Base-by-base conservation (phyloP, 768 basidiomycete genomes). In the Trametes cubensis region DNA sequence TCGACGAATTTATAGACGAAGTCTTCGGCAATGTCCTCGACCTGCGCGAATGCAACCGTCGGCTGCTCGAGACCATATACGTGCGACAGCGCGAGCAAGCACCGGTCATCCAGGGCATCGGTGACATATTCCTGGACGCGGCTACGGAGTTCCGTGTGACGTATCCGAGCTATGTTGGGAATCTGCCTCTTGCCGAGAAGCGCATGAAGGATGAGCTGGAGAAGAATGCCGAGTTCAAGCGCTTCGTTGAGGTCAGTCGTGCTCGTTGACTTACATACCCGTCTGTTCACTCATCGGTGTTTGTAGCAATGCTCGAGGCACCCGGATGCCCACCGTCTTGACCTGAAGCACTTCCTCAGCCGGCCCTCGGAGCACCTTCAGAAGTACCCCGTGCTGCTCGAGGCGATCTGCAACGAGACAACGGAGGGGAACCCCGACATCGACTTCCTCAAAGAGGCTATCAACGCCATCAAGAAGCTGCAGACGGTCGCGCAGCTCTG, bases 21-120 rank as follows among this genome's bases (percentile, higher is more conserved):
- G 88, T 95, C 4, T 95, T 98, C 65, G 87, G 90, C 52, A 97
- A 97, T 71, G 86, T 95, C 42, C 79, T 90, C 5, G 92, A 93
- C 63, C 78, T 98, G n/a, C 84, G 92, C 18, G 89, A 91, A 71
- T 89, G 90, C 70, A 93, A 90, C 68, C 81, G 86, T 30, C 82
- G 86, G 13, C 79, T 97, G n/a, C 80, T 98, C 17, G 92, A 95
- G 69, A 84, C 90, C 4, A 83, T 98, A 76, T 86, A 88, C 67
- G 88, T 94, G 44, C 85, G 94, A 30, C 94, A 98, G 71, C 75
- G 80, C 40, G 94, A 97, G 71, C 89, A 95, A 63, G 84, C 83
- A 0, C 89, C 90, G 0, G 83, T 97, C 55, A 92, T 98, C 39
- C 82, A 86, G 63, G 81, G 83, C 44, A 90, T 98, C 23, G 95